These are phyloP conservation scores for Guadua angustifolia DNA, from an alignment of 176 grass and related monocot genomes.

Conservation along the genomic window DNA sequence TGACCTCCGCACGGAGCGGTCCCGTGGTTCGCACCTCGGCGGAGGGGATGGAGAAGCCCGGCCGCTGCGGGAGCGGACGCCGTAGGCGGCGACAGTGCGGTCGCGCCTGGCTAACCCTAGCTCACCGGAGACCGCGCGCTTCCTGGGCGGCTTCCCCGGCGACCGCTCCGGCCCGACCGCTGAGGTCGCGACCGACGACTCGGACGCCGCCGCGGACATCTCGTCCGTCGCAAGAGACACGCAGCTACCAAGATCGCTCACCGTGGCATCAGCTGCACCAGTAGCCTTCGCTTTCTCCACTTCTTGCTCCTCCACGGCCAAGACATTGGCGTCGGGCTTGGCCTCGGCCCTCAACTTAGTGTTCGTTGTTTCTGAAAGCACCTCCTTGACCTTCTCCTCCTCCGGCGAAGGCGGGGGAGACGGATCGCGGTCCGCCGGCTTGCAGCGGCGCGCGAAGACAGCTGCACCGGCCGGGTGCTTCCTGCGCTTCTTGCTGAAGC, in stretches of 20 bases:
- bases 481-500: constrained; percentile 65
- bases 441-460: background rate
- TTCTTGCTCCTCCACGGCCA: constrained; percentile 33
- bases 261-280: constrained; percentile 29
- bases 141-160: constrained; percentile 49
- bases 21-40: constrained; percentile 48
- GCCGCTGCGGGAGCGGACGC: constrained; percentile 62
- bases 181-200: constrained; percentile 51
- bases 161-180: constrained; percentile 45
- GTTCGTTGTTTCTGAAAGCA: constrained; percentile 73
- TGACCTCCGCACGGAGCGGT: constrained; percentile 65
- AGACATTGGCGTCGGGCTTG: constrained; percentile 34
- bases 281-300: constrained; percentile 26
- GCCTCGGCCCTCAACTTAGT: constrained; percentile 28
- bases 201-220: constrained; percentile 47
- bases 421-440: constrained; percentile 45
- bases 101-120: constrained; percentile 45
- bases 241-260: constrained; percentile 57
- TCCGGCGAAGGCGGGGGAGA: constrained; percentile 56
- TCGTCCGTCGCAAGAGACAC: constrained; percentile 54
- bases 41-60: constrained; percentile 58
- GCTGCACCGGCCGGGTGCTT: background rate
- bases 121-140: constrained; percentile 67
- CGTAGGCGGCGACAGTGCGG: constrained; percentile 38
- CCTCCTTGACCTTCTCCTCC: constrained; percentile 96